Evolutionary conservation across 179 eudicot species (phyloP), one percentile per base, ranked within the genome.

Genomic region (Gypsophila paniculata): DNA sequence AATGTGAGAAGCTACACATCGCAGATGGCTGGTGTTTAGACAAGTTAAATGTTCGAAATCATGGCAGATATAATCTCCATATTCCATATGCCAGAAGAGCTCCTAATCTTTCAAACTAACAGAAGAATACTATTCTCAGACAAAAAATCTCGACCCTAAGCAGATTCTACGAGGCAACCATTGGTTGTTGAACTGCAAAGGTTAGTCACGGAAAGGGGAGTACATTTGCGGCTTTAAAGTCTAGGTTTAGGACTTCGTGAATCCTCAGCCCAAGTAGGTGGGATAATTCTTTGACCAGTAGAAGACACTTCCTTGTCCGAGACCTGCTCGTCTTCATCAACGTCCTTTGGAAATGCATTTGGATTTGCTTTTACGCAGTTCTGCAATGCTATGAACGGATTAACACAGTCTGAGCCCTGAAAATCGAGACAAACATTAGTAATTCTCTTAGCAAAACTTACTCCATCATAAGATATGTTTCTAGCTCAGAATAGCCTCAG

Each of bases 401-500:
- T 74, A 61, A 93, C 97, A 52, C 98, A 93, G 70, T 93, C 97
- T 0, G 98, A 89, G 25, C 98, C 98, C 92, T 88, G 60, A 64
- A 77, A 74, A 52, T 58, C 34, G 62, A 61, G 66, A 46, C 51
- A 60, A 39, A 58, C 46, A 42, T 9, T 9, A 42, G 46, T 42
- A 42, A 6, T 42, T 42, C 8, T 42, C 48, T 19, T 53, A 63
- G 9, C 29, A 58, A 4, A 8, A 18, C 6, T 10, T 18, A 46
- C 49, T 55, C 60, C 0, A 21, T 55, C 29, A 55, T 18, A 5
- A 10, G 18, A 55, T 0, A 26, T 25, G 64, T 60, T 60, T 12
- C 15, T 6, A 23, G 64, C 23, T 22, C 17, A n/a, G n/a, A n/a
- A n/a, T n/a, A n/a, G n/a, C n/a, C n/a, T n/a, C n/a, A 60, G 36